Evolutionary conservation across 1,284 basidiomycete genomes (phyloP), one percentile per base, ranked within the genome.

Genomic region (Ceratobasidium papillatum): DNA sequence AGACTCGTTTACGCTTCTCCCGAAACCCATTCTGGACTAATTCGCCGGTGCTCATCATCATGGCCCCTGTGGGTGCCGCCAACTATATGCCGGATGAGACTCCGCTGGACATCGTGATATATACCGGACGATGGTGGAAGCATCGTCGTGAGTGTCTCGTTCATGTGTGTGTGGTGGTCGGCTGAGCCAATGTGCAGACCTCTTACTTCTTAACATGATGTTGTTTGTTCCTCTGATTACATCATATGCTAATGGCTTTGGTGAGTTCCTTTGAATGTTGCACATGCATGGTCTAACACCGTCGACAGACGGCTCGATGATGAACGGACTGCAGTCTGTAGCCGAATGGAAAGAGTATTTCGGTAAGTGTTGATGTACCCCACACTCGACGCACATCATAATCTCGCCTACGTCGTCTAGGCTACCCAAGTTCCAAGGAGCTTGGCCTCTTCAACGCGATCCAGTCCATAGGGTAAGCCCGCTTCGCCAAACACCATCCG

Each of bases 371-470:
- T 11, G 27, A 52, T 9, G 2, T 54, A 30, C 25, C 22, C 49
- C 8, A n/a, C 22, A 36, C 41, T n/a, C 45, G 45, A 47, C 45
- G 19, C 19, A 17, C 64, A 38, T 2, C 52, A 27, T 43, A 19
- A 51, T 34, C 66, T 58, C 36, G 36, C 66, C n/a, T 32, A 43
- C 17, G 38, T 66, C 49, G 22, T 30, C 54, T 25, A 69, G 66
- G 66, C n/a, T 41, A 69, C 41, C 66, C 66, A 51, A 52, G 36
- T 7, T 19, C 45, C 14, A 64, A 54, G 38, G 38, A 79, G 78
- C 85, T 93, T 30, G 91, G 91, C 80, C 82, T 94, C 45, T 85
- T 93, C 69, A 93, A 92, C 79, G 92, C 91, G 68, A 92, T 92
- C 75, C 91, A 93, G 82, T 89, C 77, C 76, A 59, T 69, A 12